A percentile compares a stretch with the other conserved stretches of the same genome.
phyloP scores from a whole-genome alignment of 805 yeast species.

The Zygotorulaspora danielsina region DNA sequence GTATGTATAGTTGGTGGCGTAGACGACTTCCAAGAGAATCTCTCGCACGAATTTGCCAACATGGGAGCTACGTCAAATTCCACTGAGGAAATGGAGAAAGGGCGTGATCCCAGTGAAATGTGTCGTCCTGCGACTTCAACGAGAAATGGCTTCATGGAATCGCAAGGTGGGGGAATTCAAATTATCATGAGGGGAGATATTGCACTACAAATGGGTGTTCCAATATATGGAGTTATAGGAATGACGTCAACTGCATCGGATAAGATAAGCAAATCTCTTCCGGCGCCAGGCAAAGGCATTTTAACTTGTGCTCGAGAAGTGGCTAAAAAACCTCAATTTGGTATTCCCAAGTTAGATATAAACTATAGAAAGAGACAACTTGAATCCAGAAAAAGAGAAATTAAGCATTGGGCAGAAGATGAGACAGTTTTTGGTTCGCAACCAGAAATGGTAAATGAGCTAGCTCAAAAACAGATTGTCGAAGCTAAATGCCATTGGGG shows the following conservation, averaged over 20 bases:
- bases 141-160: conserved; percentile 88
- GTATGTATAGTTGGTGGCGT: conserved; percentile 85
- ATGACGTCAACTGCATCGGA: conserved; percentile 83
- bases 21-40: conserved; percentile 90
- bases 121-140: conserved; percentile 86
- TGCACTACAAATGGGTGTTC: conserved; percentile 88
- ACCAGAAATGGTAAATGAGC: conserved; percentile 55
- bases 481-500: conserved; percentile 89
- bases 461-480: conserved; percentile 68
- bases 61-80: conserved; percentile 89
- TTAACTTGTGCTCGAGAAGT: conserved; percentile 81
- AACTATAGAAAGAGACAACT: conserved; percentile 19
- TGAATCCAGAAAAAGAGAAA: conserved; percentile 60
- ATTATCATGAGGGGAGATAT: conserved; percentile 79
- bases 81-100: conserved; percentile 64
- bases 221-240: conserved; percentile 79
- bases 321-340: conserved; percentile 38
- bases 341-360: conserved; percentile 11
- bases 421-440: conserved; percentile 19
- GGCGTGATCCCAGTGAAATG: conserved; percentile 88
- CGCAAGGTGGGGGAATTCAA: conserved; percentile 91
- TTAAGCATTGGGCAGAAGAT: conserved; percentile 69
- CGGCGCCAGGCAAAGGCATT: conserved; percentile 94
- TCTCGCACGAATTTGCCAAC: conserved; percentile 83
- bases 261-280: conserved; percentile 85